Percentiles rank a stretch among this genome's conserved stretches.
Conservation (phyloP, 2,329 filamentous ascomycete species). For the Metarhizium anisopliae region DNA sequence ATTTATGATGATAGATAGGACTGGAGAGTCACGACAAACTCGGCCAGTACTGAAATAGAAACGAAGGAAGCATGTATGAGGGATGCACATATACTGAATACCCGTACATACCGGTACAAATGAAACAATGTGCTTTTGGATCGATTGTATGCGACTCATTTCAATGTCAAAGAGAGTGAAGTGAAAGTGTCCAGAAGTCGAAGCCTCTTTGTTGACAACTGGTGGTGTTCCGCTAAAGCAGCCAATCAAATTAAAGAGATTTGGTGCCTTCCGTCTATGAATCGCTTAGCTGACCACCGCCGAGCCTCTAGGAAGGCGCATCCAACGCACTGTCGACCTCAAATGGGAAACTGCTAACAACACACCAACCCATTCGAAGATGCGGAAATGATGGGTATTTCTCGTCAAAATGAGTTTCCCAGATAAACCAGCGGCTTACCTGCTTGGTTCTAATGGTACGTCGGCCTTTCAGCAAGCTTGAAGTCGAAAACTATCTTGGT, state of each 20-base stretch:
- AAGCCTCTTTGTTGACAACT: background rate
- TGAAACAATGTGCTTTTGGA: background rate
- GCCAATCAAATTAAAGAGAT: background rate
- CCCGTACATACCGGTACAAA: slow-evolving; percentile 1
- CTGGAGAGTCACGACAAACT: background rate
- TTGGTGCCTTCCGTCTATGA: background rate
- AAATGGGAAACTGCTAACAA: background rate
- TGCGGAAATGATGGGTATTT: slow-evolving; percentile 10
- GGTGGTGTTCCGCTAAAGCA: background rate
- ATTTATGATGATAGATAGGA: background rate
- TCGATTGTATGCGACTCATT: background rate
- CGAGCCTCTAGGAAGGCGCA: background rate
- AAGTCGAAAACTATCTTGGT: background rate
- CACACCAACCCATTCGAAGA: background rate
- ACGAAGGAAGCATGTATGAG: background rate
- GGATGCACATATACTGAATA: background rate
- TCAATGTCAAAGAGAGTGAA: background rate
- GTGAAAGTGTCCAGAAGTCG: background rate
- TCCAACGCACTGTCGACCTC: background rate
- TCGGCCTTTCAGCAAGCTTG: slow-evolving; percentile 5
- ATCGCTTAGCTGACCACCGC: background rate
- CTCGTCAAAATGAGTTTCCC: slow-evolving; percentile 34
- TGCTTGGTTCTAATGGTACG: slow-evolving; percentile 50
- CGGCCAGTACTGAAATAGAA: background rate
- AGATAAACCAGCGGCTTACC: slow-evolving; percentile 41